Evolutionary conservation across 163 green algal genomes (phyloP), one percentile per base, ranked within the genome.

Genomic region (Scenedesmus sp.): DNA sequence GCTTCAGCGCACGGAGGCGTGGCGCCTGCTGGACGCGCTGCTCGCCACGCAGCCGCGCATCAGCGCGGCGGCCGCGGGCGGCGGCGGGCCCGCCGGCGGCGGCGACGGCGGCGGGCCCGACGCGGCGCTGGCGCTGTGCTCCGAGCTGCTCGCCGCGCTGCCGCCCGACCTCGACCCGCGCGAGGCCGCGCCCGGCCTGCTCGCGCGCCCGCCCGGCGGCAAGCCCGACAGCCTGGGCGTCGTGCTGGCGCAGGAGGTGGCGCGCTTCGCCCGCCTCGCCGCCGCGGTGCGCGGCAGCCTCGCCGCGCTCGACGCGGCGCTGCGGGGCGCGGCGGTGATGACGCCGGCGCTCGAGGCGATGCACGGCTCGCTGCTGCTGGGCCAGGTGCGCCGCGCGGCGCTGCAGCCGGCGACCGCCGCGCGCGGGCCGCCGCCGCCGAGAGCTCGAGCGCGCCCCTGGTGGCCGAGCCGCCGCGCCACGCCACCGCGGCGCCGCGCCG

Each of bases 241-340:
- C 36, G 91, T 96, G 53, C 78, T 96, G 58, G 85, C 83, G 1
- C 92, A 95, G 71, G 92, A 95, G 85, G 89, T 93, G 53, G 90
- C 94, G 34, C 53, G 60, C 9, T 81, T 81, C 60, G 34, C 24
- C 22, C 60, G 62, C 22, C 64, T 81, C 47, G 50, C 60, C 20
- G 62, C n/a, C 45, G 74, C 50, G 29, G 34, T 81, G 24, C 48
- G 48, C 1, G 48, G 24, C 26, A 91, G 83, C 56, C 81, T 95
- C 44, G 51, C 10, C 36, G 86, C 93, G 82, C 89, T 96, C 42
- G 86, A 95, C 81, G 91, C 89, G 70, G 92, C 91, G 1, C 92
- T 96, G 75, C 86, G 92, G 62, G 92, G 92, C 18, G 53, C 93
- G 80, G 90, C 95, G 58, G 91, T 96, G 10, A 97, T 97, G 93